Evolutionary conservation across 163 green algal species (phyloP).

Genomic region (Prototheca cutis): DNA sequence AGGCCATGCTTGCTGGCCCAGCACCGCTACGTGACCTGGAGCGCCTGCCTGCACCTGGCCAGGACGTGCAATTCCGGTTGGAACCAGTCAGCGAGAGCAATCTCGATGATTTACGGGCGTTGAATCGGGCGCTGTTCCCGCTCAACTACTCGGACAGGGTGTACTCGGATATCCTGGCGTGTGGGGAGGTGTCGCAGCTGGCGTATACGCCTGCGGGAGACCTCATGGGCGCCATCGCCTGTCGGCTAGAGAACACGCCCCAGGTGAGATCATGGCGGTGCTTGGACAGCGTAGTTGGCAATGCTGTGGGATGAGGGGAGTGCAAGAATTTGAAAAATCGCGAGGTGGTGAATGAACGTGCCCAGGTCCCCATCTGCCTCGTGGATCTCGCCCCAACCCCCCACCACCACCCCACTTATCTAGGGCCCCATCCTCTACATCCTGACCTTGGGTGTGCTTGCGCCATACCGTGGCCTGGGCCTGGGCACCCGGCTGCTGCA

Average conservation of each 20-base stretch:
- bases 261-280: slow-evolving; percentile 16
- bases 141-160: slow-evolving; percentile 29
- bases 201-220: slow-evolving; percentile 41
- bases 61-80: background rate
- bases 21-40: too few relatives aligned
- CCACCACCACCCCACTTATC: too few relatives aligned
- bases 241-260: slow-evolving; percentile 51
- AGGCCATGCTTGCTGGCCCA: too few relatives aligned
- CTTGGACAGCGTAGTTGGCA: background rate
- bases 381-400: too few relatives aligned
- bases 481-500: slow-evolving; percentile 56
- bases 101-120: slow-evolving; percentile 13
- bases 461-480: slow-evolving; percentile 54
- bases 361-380: too few relatives aligned
- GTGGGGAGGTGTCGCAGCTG: slow-evolving; percentile 34
- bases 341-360: too few relatives aligned
- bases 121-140: slow-evolving; percentile 30
- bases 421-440: slow-evolving; percentile 66
- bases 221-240: slow-evolving; percentile 66
- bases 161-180: slow-evolving; percentile 29
- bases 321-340: too few relatives aligned
- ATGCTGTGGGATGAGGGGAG: slow-evolving; percentile 7
- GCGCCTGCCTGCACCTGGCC: background rate
- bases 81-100: slow-evolving; percentile 2
- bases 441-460: slow-evolving; percentile 74